Evolutionary conservation across 257 asterid species (phyloP).

Genomic region (Capsicum chinense): DNA sequence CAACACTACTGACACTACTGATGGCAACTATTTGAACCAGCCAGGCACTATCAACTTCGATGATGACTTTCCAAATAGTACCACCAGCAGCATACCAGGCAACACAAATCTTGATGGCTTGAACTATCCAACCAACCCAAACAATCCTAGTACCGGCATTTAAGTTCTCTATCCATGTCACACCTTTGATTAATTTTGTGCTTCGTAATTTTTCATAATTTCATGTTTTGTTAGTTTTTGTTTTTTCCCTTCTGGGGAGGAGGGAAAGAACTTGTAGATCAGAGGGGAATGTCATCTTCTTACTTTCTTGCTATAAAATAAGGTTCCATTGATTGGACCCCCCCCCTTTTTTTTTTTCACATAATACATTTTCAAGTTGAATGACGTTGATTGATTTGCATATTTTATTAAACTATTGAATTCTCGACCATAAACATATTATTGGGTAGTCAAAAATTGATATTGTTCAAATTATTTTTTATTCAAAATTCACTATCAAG

Average conservation of each 20-base stretch:
- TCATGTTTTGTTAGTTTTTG: neutral
- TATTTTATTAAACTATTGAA: neutral
- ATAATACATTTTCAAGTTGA: neutral
- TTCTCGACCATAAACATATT: neutral
- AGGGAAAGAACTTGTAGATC: constrained; percentile 42
- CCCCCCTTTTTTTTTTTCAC: no score
- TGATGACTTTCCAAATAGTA: constrained; percentile 6
- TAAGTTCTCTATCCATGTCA: neutral
- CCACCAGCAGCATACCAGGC: neutral
- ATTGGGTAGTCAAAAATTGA: no score
- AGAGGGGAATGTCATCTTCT: constrained; percentile 46
- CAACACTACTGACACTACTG: neutral
- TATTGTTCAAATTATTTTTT: neutral
- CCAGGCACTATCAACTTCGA: constrained; percentile 6
- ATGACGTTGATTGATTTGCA: neutral
- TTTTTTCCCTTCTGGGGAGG: constrained; percentile 34
- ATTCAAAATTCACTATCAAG: neutral
- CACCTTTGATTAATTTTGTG: neutral
- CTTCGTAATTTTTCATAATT: neutral
- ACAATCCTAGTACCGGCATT: constrained; percentile 9
- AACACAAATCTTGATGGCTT: neutral
- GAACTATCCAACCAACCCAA: neutral
- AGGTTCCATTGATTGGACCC: constrained; percentile 18
- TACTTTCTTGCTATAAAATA: constrained; percentile 70
- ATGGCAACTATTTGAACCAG: neutral